Base-by-base conservation (phyloP, 2,329 filamentous ascomycete genomes). In the Fusarium multiceps region DNA sequence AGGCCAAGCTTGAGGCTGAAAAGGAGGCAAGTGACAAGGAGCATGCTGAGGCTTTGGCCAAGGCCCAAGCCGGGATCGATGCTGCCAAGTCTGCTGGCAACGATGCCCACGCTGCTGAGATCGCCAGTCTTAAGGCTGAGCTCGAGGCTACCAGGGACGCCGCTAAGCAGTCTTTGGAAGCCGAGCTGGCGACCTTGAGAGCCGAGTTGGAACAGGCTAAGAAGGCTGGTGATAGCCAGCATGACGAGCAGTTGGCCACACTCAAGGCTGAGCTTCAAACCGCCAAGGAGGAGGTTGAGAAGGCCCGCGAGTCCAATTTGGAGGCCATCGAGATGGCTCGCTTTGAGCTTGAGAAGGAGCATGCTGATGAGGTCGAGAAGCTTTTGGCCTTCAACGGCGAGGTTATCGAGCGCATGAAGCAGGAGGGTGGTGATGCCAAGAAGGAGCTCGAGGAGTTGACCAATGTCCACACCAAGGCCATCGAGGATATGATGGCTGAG, bases 321-420 rank as follows among this genome's bases (percentile, higher is more conserved):
- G 79, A 85, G 43, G 82, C 83, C 16, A 75, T 86, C 20, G 83
- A 86, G 55, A 76, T 78, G 34, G 79, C 82, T 41, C 84, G 81
- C 76, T 78, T 80, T 18, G 82, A 85, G 21, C 80, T 85, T 41
- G 79, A 85, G 66, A 77, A 80, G 37, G 81, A 80, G 72, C 80
- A 85, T 74, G 80, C 83, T 43, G 79, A 79, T 23, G 83, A 86
- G 63, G 78, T 88, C 25, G 82, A 85, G 69, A 83, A 84, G 68
- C 76, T 86, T 20, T 76, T 82, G 40, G 76, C 77, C 23, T 76
- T 80, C 56, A 82, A 85, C 66, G 77, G 79, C 7, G 81, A 85
- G 59, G 78, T 80, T 16, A 72, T 84, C 51, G 80, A 83, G 16
- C 74, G 72, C 32, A 74, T 83, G 72, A 83, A 82, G 76, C 72